These are phyloP conservation scores for Citrullus amarus DNA, from an alignment of 306 rosid genomes.

Conservation along the genomic window DNA sequence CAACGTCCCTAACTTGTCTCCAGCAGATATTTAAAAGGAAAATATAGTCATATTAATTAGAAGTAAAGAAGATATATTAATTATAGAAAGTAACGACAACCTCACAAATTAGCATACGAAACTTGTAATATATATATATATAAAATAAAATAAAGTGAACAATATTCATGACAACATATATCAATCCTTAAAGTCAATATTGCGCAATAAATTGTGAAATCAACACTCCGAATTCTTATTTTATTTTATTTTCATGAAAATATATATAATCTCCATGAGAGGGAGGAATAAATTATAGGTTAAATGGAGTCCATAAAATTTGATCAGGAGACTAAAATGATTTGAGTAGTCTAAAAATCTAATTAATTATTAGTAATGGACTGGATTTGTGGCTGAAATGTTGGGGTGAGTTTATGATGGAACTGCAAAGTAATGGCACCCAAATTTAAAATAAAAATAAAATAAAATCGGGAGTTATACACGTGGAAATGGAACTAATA, in stretches of 20 bases:
- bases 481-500: not conserved
- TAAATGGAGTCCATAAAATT: not conserved
- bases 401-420: not conserved
- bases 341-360: not conserved
- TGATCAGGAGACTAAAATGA: not conserved
- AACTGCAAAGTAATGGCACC: not conserved
- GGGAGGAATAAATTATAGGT: not conserved
- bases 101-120: too few relatives aligned
- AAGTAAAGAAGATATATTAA: too few relatives aligned
- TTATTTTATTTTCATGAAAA: not conserved
- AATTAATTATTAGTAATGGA: not conserved
- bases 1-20: too few relatives aligned
- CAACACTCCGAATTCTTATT: not conserved
- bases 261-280: not conserved
- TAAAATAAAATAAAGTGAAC: too few relatives aligned
- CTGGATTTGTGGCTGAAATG: not conserved
- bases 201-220: not conserved
- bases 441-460: not conserved
- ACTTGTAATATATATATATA: too few relatives aligned
- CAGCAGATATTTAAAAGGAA: too few relatives aligned
- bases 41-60: too few relatives aligned
- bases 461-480: not conserved
- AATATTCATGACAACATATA: too few relatives aligned
- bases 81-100: too few relatives aligned
- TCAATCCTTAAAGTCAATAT: too few relatives aligned